phyloP scores from a whole-genome alignment of 2,329 filamentous ascomycete genomes.

The Colletotrichum tropicale region DNA sequence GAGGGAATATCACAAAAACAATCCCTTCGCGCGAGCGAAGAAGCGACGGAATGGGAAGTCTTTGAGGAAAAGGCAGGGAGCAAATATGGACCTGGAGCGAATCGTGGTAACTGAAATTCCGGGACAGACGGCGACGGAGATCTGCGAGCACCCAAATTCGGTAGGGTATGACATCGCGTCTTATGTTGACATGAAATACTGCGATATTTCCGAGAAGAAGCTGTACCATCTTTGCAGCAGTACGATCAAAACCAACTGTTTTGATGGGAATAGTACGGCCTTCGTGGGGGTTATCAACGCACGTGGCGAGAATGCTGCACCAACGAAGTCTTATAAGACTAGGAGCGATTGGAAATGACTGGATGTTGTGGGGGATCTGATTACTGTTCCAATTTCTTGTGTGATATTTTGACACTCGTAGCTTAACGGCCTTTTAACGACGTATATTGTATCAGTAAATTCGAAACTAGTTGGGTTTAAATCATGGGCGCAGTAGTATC shows the following conservation, averaged over 20 bases:
- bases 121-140: not conserved
- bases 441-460: not conserved
- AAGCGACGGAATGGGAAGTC: not conserved
- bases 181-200: not conserved
- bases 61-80: not conserved
- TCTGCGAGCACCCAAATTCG: not conserved
- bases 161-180: slow-evolving; percentile 4
- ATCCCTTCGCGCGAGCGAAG: not conserved
- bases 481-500: not conserved
- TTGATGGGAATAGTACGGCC: not conserved
- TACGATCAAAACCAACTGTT: not conserved
- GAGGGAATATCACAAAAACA: not conserved
- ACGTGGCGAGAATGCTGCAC: not conserved
- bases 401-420: accelerated
- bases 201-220: not conserved
- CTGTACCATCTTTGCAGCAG: not conserved
- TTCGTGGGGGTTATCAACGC: not conserved
- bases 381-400: not conserved
- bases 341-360: not conserved
- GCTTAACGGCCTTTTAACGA: not conserved
- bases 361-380: not conserved
- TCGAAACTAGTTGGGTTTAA: not conserved
- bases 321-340: not conserved
- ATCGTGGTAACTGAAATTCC: not conserved
- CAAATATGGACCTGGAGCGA: not conserved